phyloP scores from a whole-genome alignment of 192 early-diverging fungal species.

The Phlyctochytrium bullatum region DNA sequence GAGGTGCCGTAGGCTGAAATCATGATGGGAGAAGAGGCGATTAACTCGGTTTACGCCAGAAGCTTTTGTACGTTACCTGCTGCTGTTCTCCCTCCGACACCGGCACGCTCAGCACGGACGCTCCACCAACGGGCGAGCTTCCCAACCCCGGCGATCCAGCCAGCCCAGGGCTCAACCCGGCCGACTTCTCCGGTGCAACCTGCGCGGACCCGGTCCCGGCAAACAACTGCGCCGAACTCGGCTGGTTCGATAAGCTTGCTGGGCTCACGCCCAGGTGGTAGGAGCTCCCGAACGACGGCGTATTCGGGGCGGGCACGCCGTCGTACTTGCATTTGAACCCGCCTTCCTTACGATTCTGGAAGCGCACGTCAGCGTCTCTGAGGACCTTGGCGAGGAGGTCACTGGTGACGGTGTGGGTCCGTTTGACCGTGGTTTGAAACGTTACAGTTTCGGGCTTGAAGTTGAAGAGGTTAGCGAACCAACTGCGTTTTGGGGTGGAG shows the following conservation, averaged over 20 bases:
- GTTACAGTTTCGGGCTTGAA: constrained; percentile 37
- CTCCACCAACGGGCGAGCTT: too few species aligned
- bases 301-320: background rate
- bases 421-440: constrained; percentile 8
- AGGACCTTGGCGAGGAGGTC: background rate
- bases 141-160: too few species aligned
- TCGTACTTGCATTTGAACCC: constrained; percentile 37
- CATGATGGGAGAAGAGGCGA: too few species aligned
- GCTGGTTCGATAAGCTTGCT: background rate
- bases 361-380: constrained; percentile 18
- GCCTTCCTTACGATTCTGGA: constrained; percentile 27
- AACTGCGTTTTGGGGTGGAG: constrained; percentile 37
- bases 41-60: too few species aligned
- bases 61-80: too few species aligned
- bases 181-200: background rate
- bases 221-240: background rate
- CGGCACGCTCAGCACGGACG: background rate
- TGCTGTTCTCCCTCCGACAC: too few species aligned
- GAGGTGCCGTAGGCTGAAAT: too few species aligned
- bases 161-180: background rate
- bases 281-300: background rate
- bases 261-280: background rate
- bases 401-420: background rate
- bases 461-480: constrained; percentile 47
- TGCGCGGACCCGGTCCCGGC: background rate